Base-by-base conservation (phyloP, 768 basidiomycete species). In the Amyloporia xantha region DNA sequence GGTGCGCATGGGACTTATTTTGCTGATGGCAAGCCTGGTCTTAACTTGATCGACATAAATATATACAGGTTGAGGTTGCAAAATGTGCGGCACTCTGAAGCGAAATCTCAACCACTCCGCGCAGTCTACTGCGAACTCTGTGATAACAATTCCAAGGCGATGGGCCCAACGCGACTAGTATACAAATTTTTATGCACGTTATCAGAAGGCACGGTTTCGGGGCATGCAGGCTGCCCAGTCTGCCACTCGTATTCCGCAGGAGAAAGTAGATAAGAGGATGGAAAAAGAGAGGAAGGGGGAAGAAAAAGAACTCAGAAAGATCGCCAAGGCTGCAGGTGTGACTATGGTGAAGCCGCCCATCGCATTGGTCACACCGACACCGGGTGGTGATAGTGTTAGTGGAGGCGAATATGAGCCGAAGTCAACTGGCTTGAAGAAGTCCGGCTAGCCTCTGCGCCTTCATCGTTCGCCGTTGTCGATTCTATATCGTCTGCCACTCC, bases 151-250 rank as follows among this genome's bases (percentile, higher is more conserved):
- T 91, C 91, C 68, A 76, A 82, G 63, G 91, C 76, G 41, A n/a
- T 86, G 91, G 17, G 81, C 86, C 0, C 89, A 90, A 59, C 91
- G 87, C 57, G 90, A 91, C 54, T 90, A 91, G 59, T 90, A 92
- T 65, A 87, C 86, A 47, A 91, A 91, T 59, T 90, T 90, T 5
- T 91, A 90, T 55, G 86, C 87, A 0, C 88, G 91, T 59, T 85
- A 88, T 57, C 89, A 90, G 68, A 90, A 86, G 66, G 83, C 83
- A 28, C 83, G 90, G 41, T 77, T 82, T 62, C 82, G 71, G 56
- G 88, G 91, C 56, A 86, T 91, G 86, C 85, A 89, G 68, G 79
- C 81, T 24, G 81, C 81, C 43, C 77, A 77, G 43, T 81, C 84
- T 10, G 66, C 59, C 17, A 67, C 56, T 46, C 61, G 79, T n/a